A percentile compares a stretch with the other conserved stretches of the same genome.
phyloP scores from a whole-genome alignment of 371 early-diverging fungal genomes.

The Mortierella sp. region DNA sequence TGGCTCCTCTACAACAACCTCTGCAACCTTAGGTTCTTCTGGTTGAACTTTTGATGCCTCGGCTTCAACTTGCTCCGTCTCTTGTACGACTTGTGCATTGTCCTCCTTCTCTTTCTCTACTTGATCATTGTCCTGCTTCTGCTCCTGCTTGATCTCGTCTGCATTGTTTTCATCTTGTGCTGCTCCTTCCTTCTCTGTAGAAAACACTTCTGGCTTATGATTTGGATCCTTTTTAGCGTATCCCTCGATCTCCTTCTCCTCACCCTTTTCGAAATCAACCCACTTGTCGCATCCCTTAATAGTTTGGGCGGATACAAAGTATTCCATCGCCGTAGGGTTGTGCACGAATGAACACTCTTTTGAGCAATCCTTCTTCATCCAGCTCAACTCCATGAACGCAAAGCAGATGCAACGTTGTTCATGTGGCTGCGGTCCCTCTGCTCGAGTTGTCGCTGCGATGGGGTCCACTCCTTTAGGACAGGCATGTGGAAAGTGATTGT shows the following conservation, averaged over 20 bases:
- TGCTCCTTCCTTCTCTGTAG: background rate
- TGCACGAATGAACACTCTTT: conserved; percentile 41
- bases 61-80: background rate
- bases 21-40: background rate
- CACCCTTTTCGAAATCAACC: conserved; percentile 31
- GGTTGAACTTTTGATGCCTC: background rate
- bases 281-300: conserved; percentile 41
- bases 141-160: background rate
- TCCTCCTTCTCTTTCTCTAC: background rate
- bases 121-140: background rate
- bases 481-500: conserved; percentile 54
- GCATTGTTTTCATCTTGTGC: background rate
- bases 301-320: conserved; percentile 6
- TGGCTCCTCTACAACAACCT: conserved; percentile 3
- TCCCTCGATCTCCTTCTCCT: conserved; percentile 36
- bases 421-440: conserved; percentile 21
- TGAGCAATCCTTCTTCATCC: conserved; percentile 48
- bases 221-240: conserved; percentile 26
- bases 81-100: background rate
- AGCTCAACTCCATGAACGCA: conserved; percentile 38
- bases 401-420: conserved; percentile 50
- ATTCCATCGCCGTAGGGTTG: conserved; percentile 23
- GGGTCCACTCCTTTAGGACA: conserved; percentile 31
- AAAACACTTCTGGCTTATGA: conserved; percentile 28
- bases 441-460: conserved; percentile 19